Percentiles rank a stretch among this genome's conserved stretches.
phyloP scores from a whole-genome alignment of 1,139 yeast species.

The Magnusiomyces fungicola region DNA sequence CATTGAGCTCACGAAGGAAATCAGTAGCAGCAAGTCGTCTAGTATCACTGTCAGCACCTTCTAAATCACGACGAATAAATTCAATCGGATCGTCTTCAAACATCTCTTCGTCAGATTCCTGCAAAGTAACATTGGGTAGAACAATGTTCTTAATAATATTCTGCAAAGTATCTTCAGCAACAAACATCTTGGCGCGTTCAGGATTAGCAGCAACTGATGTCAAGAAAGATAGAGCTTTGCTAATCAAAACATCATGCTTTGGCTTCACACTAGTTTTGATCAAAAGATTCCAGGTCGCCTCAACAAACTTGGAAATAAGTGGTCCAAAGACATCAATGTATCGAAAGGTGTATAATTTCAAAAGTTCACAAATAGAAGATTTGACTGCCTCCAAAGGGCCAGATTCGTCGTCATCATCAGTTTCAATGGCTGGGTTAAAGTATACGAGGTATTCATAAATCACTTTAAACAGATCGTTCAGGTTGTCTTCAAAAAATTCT shows the following conservation, averaged over 20 bases:
- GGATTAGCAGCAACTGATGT: constrained; percentile 74
- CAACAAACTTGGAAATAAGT: constrained; percentile 68
- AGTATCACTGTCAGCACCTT: constrained; percentile 90
- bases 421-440: constrained; percentile 44
- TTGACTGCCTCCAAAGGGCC: constrained; percentile 69
- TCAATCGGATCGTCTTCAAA: constrained; percentile 97
- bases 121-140: constrained; percentile 74
- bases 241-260: constrained; percentile 78
- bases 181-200: constrained; percentile 54
- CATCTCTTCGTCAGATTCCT: constrained; percentile 79
- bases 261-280: constrained; percentile 60
- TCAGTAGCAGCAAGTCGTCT: constrained; percentile 89
- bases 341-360: constrained; percentile 79
- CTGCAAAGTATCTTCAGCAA: constrained; percentile 58
- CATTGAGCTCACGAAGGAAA: constrained; percentile 79
- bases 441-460: constrained; percentile 73
- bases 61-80: constrained; percentile 83
- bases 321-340: constrained; percentile 86
- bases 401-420: constrained; percentile 63
- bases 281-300: constrained; percentile 73
- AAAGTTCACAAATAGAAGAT: constrained; percentile 75
- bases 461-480: constrained; percentile 68
- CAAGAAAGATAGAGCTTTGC: constrained; percentile 71
- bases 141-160: constrained; percentile 78
- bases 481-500: constrained; percentile 91